phyloP scores from a whole-genome alignment of 1,284 basidiomycete species.

The Ustilago crameri region DNA sequence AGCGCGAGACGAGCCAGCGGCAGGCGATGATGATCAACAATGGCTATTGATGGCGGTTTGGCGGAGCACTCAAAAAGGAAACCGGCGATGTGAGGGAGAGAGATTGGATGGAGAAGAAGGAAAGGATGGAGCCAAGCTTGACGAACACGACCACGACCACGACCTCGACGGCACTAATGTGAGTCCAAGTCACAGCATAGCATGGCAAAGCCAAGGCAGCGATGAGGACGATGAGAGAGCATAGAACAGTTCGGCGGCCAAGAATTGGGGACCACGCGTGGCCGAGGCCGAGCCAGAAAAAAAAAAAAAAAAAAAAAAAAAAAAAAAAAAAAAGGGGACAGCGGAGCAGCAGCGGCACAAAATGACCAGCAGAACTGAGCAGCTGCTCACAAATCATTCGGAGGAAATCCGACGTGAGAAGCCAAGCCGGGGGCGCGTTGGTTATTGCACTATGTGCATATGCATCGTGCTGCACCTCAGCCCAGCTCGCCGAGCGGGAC shows the following conservation, averaged over 20 bases:
- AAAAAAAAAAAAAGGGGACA: background rate
- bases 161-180: conserved; percentile 1
- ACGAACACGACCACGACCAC: conserved; percentile 4
- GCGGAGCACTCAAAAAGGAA: background rate
- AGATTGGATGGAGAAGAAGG: background rate
- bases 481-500: background rate
- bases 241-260: background rate
- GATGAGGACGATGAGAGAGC: background rate
- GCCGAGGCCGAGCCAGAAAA: conserved; percentile 3
- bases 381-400: too few species aligned
- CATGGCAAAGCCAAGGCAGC: background rate
- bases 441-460: too few species aligned
- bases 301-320: background rate
- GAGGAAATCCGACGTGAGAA: too few species aligned
- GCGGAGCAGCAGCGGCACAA: conserved; percentile 10
- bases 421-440: too few species aligned
- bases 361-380: conserved; percentile 1
- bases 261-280: conserved; percentile 4
- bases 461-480: background rate
- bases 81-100: background rate
- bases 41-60: background rate
- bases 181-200: conserved; percentile 12
- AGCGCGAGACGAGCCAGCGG: conserved; percentile 27
- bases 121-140: conserved; percentile 4
- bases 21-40: conserved; percentile 14